Evolutionary conservation across 352 stramenopile species (phyloP).

Genomic region (Globisporangium echinulatum): DNA sequence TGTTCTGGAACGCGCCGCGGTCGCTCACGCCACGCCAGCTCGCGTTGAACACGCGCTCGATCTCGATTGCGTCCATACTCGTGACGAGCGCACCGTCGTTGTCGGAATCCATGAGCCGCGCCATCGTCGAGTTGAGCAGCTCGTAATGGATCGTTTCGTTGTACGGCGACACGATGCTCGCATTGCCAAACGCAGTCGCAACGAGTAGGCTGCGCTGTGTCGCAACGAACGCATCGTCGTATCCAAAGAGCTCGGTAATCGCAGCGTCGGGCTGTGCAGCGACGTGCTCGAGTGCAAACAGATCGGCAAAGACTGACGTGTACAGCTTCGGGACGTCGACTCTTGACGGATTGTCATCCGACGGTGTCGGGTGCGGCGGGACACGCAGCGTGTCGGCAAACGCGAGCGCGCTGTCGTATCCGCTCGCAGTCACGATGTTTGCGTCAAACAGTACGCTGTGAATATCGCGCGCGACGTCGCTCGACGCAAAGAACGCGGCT

Average conservation of each 20-base stretch:
- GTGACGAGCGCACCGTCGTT: slow-evolving; percentile 25
- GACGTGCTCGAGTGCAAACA: slow-evolving; percentile 33
- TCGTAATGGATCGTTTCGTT: slow-evolving; percentile 30
- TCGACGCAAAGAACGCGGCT: slow-evolving; percentile 20
- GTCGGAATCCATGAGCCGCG: slow-evolving; percentile 39
- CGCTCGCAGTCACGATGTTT: slow-evolving; percentile 31
- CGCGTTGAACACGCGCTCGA: slow-evolving; percentile 43
- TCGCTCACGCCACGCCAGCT: slow-evolving; percentile 44
- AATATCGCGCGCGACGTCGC: slow-evolving; percentile 16
- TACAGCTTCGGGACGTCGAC: slow-evolving; percentile 46
- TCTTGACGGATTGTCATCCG: slow-evolving; percentile 24
- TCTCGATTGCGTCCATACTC: slow-evolving; percentile 26
- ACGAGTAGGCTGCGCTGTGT: slow-evolving; percentile 20
- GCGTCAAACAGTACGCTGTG: slow-evolving; percentile 33
- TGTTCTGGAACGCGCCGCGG: slow-evolving; percentile 31
- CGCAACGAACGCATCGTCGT: slow-evolving; percentile 36
- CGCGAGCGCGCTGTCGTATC: slow-evolving; percentile 28
- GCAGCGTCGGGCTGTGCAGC: slow-evolving; percentile 15
- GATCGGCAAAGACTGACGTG: slow-evolving; percentile 21
- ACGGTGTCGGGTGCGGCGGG: slow-evolving; percentile 46
- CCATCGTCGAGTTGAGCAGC: slow-evolving; percentile 39
- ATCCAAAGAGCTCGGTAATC: slow-evolving; percentile 40
- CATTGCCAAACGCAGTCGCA: slow-evolving; percentile 33
- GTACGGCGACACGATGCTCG: slow-evolving; percentile 42
- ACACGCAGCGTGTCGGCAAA: slow-evolving; percentile 60